phyloP scores from a whole-genome alignment of 176 grass and related monocot species.

The Stipa capillata region DNA sequence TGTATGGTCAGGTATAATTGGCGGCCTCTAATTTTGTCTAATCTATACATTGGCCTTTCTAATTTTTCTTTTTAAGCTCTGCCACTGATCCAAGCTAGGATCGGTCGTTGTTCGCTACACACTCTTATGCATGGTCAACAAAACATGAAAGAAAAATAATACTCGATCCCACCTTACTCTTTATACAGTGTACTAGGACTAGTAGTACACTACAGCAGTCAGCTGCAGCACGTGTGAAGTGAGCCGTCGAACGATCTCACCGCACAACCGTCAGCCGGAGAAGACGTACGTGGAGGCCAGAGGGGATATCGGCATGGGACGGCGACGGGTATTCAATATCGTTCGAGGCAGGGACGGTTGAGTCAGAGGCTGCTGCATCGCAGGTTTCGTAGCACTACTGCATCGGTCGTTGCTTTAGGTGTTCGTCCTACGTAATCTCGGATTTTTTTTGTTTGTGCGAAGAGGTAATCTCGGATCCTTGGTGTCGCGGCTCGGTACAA shows the following conservation, averaged over 20 bases:
- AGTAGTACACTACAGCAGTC: neutral
- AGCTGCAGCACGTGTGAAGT: neutral
- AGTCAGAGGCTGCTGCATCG: neutral
- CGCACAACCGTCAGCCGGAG: neutral
- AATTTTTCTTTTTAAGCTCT: too few relatives aligned
- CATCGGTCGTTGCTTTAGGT: neutral
- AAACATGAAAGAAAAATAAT: neutral
- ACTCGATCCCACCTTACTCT: neutral
- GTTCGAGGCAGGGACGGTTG: slow-evolving; percentile 22
- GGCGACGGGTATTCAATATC: slow-evolving; percentile 36
- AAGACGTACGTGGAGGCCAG: neutral
- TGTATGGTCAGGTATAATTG: too few relatives aligned
- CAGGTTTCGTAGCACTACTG: neutral
- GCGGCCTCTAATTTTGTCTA: too few relatives aligned
- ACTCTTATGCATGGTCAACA: too few relatives aligned
- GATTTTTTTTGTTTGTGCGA: too few relatives aligned
- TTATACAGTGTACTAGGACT: neutral
- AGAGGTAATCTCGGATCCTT: too few relatives aligned
- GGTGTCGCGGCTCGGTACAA: neutral
- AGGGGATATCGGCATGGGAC: neutral
- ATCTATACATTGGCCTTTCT: too few relatives aligned
- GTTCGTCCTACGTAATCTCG: neutral
- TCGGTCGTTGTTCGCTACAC: too few relatives aligned
- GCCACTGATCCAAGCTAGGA: too few relatives aligned
- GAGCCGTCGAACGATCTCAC: neutral